Conservation (phyloP, 176 grass and related monocot species). For the Aegilops tauschii region DNA sequence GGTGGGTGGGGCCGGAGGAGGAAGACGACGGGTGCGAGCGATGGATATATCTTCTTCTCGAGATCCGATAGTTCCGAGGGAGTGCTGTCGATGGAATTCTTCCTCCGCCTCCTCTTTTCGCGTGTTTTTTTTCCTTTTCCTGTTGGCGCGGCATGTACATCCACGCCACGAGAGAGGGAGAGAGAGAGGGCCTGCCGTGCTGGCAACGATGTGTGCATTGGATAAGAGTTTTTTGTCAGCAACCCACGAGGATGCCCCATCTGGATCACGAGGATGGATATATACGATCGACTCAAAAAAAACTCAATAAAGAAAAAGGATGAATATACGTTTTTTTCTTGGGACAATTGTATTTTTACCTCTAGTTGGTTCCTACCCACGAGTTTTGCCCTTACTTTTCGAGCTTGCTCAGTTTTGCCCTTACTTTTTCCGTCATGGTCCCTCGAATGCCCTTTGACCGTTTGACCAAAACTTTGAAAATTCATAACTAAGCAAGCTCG, state of each 20-base stretch:
- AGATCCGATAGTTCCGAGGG: constrained; percentile 43
- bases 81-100: not conserved
- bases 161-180: not conserved
- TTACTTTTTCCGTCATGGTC: too few relatives aligned
- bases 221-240: not conserved
- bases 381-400: too few relatives aligned
- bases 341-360: too few relatives aligned
- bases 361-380: too few relatives aligned
- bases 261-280: not conserved
- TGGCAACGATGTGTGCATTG: constrained; percentile 35
- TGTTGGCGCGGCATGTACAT: not conserved
- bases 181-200: constrained; percentile 4
- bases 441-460: too few relatives aligned
- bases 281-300: too few relatives aligned
- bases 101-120: not conserved
- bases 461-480: too few relatives aligned
- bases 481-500: too few relatives aligned
- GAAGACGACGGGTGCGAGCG: not conserved
- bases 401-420: too few relatives aligned
- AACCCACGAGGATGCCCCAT: not conserved
- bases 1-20: not conserved
- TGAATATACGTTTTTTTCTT: too few relatives aligned
- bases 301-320: too few relatives aligned
- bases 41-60: not conserved
- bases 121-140: not conserved